These are phyloP conservation scores for Chimonanthus salicifolius DNA, from an alignment of 164 flowering plant genomes.

Conservation along the genomic window DNA sequence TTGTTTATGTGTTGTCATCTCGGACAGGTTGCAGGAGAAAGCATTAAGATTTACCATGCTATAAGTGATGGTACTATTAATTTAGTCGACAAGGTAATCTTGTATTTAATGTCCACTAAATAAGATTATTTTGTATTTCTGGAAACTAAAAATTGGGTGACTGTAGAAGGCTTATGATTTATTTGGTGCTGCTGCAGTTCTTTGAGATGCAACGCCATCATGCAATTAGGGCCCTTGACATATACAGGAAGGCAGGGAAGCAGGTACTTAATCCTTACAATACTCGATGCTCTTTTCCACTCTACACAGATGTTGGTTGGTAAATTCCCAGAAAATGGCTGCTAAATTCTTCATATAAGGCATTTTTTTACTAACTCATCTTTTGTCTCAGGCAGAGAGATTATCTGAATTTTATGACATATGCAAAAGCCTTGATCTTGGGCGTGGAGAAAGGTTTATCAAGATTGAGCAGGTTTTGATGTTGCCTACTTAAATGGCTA, in stretches of 20 bases:
- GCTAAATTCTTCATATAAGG: background rate
- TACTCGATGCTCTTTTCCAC: background rate
- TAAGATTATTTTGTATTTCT: background rate
- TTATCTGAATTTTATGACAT: slow-evolving; percentile 91
- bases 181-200: slow-evolving; percentile 50
- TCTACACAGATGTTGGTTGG: background rate
- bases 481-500: background rate
- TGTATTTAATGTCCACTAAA: slow-evolving; percentile 1
- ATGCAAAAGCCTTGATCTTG: slow-evolving; percentile 82
- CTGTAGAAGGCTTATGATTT: background rate
- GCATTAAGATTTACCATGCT: slow-evolving; percentile 80
- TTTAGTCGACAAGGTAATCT: slow-evolving; percentile 91
- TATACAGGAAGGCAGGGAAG: slow-evolving; percentile 74
- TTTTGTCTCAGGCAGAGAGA: slow-evolving; percentile 59
- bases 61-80: slow-evolving; percentile 83
- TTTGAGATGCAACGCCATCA: slow-evolving; percentile 97
- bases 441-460: slow-evolving; percentile 83
- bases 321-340: background rate
- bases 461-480: slow-evolving; percentile 88
- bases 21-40: slow-evolving; percentile 84
- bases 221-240: slow-evolving; percentile 80
- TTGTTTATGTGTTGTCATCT: slow-evolving; percentile 6
- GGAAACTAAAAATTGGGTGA: background rate
- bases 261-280: slow-evolving; percentile 49
- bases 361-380: background rate